Percentiles rank a stretch among this genome's conserved stretches.
These are phyloP conservation scores for Dictyostelium brefeldianum DNA, from an alignment of 78 protist species.

Conservation along the genomic window DNA sequence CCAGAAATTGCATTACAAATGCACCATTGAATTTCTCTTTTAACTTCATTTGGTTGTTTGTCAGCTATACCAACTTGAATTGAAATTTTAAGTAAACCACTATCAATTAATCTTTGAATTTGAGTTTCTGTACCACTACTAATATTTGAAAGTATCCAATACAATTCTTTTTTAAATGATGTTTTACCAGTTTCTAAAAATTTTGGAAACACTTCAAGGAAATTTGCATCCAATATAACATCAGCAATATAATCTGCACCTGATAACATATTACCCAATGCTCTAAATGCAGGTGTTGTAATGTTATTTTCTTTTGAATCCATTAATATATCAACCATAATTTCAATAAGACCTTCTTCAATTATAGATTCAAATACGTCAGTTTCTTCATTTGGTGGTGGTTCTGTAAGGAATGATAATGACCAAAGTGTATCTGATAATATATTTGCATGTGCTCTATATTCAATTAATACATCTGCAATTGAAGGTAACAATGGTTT, in stretches of 20 bases:
- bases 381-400: background rate
- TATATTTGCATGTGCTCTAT: background rate
- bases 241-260: background rate
- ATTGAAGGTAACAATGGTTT: background rate
- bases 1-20: conserved; percentile 16
- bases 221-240: background rate
- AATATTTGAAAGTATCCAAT: background rate
- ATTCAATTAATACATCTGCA: background rate
- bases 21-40: background rate
- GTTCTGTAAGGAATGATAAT: conserved; percentile 2
- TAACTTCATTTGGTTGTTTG: background rate
- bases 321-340: background rate
- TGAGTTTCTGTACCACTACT: background rate
- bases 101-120: background rate
- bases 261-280: background rate
- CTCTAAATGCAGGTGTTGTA: background rate
- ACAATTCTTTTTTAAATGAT: background rate
- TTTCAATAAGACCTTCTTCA: background rate
- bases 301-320: background rate
- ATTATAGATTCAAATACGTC: background rate
- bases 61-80: background rate
- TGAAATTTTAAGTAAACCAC: background rate
- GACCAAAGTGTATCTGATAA: background rate
- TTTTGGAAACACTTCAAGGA: background rate
- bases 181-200: background rate